Evolutionary conservation across 208 protist genomes (phyloP).

Genomic region (Crithidia fasciculata): DNA sequence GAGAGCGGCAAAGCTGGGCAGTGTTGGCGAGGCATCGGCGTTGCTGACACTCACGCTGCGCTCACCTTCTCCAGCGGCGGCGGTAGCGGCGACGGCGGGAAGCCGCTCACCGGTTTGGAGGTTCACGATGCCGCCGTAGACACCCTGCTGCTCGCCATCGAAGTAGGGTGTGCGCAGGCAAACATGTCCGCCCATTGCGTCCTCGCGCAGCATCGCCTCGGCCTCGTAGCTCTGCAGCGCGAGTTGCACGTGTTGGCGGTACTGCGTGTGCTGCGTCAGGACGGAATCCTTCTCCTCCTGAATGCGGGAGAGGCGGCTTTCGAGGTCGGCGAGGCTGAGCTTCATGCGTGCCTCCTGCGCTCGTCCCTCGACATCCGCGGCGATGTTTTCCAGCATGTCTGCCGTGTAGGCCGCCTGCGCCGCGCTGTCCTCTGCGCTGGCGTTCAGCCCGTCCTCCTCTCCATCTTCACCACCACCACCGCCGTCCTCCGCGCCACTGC

Average conservation of each 20-base stretch:
- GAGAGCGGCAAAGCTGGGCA: slow-evolving; percentile 41
- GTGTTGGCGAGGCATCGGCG: neutral
- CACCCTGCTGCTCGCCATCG: slow-evolving; percentile 19
- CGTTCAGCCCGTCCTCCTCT: neutral
- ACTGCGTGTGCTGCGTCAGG: slow-evolving; percentile 77
- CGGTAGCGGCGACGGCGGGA: neutral
- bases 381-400: slow-evolving; percentile 65
- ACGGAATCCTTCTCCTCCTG: slow-evolving; percentile 71
- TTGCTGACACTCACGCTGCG: neutral
- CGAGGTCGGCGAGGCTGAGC: slow-evolving; percentile 68
- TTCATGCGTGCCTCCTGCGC: slow-evolving; percentile 75
- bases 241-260: slow-evolving; percentile 78
- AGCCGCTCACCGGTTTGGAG: slow-evolving; percentile 29
- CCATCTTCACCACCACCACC: slow-evolving; percentile 13
- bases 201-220: slow-evolving; percentile 41
- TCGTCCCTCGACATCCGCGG: slow-evolving; percentile 74
- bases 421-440: neutral
- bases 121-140: slow-evolving; percentile 30
- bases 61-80: neutral
- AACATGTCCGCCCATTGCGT: slow-evolving; percentile 56
- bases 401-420: slow-evolving; percentile 45
- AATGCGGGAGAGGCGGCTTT: slow-evolving; percentile 45
- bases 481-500: slow-evolving; percentile 9
- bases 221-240: slow-evolving; percentile 43
- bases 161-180: slow-evolving; percentile 65